Base-by-base conservation (phyloP, 768 basidiomycete species). In the Leccinum subtestaceum region DNA sequence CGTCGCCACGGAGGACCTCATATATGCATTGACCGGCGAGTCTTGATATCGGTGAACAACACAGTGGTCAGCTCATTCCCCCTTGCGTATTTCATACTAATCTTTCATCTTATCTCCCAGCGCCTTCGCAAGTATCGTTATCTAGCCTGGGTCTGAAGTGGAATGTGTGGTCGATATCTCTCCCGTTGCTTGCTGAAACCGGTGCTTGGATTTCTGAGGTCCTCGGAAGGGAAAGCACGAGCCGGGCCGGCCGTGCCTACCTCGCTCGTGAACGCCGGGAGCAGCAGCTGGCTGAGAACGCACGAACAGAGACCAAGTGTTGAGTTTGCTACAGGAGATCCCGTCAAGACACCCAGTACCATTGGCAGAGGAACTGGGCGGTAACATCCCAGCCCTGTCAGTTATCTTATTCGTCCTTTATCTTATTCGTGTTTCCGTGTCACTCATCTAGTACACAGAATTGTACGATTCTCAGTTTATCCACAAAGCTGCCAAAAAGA, bases 141-240 rank as follows among this genome's bases (percentile, higher is more conserved):
- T 27, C 27, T 0, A 0, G 27, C 27, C 27, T 27, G 27, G 27
- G 27, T 1, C 27, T 1, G 27, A 1, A 27, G 27, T 27, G 27
- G 1, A 27, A 71, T 12, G 70, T 73, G 2, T 76, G 77, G 4
- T 73, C 82, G 1, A 56, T 81, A 45, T 82, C 93, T 65, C 74
- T 95, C 43, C 80, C 85, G 19, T 74, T 81, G 59, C 77, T 95
- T 50, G 87, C 84, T 2, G 84, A 87, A 48, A 85, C 87, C 34
- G 94, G 94, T 0, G 85, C 81, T 71, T 97, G 94, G 93, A 86
- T 96, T 58, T 87, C 84, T 32, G 78, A 82, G 60, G 68, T 77
- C 57, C 76, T 97, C 7, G 84, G 84, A 1, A 76, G 86, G 60
- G 78, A 82, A 63, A 93, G 84, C 64, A 84, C 82, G 32, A 93